These are phyloP conservation scores for Hymenotorrendiella dingleyae DNA, from an alignment of 2,329 filamentous ascomycete genomes.

Conservation along the genomic window DNA sequence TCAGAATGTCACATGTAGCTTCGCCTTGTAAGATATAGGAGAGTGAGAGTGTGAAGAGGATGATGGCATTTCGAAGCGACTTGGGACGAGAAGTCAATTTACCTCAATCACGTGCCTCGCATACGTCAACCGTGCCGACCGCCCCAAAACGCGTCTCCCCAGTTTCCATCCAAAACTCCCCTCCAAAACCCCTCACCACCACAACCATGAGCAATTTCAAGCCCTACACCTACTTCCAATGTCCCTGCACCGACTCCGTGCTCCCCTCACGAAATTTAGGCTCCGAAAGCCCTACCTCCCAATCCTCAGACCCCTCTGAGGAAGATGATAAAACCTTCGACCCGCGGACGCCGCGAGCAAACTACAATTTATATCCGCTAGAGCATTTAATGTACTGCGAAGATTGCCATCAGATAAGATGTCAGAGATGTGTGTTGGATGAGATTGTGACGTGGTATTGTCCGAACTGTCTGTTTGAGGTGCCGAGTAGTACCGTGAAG, in stretches of 20 bases:
- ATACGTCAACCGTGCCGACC: too few relatives aligned
- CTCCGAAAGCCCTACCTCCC: conserved; percentile 28
- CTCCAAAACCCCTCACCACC: not conserved
- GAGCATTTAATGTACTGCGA: conserved; percentile 95
- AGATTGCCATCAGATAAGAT: conserved; percentile 94
- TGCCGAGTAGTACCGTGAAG: conserved; percentile 86
- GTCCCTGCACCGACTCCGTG: conserved; percentile 52
- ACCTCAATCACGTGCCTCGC: too few relatives aligned
- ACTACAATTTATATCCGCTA: conserved; percentile 87
- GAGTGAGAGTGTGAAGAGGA: too few relatives aligned
- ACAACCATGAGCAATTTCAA: conserved; percentile 44
- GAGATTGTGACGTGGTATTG: conserved; percentile 96
- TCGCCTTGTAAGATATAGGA: too few relatives aligned
- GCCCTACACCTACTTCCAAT: conserved; percentile 63
- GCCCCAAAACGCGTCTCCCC: conserved; percentile 13
- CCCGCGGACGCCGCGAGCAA: conserved; percentile 74
- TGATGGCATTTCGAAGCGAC: too few relatives aligned
- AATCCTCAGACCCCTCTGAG: conserved; percentile 41
- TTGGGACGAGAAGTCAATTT: too few relatives aligned
- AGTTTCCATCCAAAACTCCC: not conserved
- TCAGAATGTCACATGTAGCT: too few relatives aligned
- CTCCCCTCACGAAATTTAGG: conserved; percentile 27
- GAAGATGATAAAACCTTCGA: conserved; percentile 80
- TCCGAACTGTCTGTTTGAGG: conserved; percentile 91
- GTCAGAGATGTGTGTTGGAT: conserved; percentile 83